phyloP scores from a whole-genome alignment of 345 rosid species.

The Salix koriyanagi region DNA sequence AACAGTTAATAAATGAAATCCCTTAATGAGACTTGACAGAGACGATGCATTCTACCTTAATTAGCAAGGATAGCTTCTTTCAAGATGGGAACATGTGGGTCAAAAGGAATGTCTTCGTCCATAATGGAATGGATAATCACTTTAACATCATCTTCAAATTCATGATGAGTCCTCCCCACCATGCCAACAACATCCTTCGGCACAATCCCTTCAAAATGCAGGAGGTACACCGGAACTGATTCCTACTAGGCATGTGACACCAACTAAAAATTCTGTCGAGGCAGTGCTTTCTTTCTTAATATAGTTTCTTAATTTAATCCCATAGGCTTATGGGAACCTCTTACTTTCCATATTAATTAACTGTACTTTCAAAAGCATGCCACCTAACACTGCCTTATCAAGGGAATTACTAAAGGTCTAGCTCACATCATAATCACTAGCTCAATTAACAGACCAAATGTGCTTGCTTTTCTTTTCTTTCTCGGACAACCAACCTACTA shows the following conservation, averaged over 20 bases:
- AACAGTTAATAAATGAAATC: background rate
- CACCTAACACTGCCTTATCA: constrained; percentile 30
- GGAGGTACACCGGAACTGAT: background rate
- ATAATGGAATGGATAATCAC: background rate
- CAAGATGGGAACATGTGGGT: constrained; percentile 3
- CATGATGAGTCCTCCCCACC: constrained; percentile 9
- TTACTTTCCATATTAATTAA: constrained; percentile 13
- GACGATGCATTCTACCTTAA: background rate
- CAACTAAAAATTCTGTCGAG: constrained; percentile 9
- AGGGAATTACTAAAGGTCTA: constrained; percentile 23
- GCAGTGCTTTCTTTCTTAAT: constrained; percentile 8
- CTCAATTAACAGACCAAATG: constrained; percentile 36
- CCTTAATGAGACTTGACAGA: no score
- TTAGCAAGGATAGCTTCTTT: background rate
- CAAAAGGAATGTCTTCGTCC: background rate
- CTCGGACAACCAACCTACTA: constrained; percentile 29
- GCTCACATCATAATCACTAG: constrained; percentile 32
- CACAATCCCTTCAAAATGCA: background rate
- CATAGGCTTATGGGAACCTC: constrained; percentile 6
- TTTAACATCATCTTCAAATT: constrained; percentile 11
- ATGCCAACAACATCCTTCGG: constrained; percentile 5
- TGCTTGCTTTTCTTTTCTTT: constrained; percentile 32
- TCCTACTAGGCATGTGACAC: constrained; percentile 15
- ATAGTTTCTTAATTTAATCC: constrained; percentile 6
- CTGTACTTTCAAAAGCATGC: constrained; percentile 16